phyloP scores from a whole-genome alignment of 148 eudicot genomes.

The Suaeda aralocaspica region DNA sequence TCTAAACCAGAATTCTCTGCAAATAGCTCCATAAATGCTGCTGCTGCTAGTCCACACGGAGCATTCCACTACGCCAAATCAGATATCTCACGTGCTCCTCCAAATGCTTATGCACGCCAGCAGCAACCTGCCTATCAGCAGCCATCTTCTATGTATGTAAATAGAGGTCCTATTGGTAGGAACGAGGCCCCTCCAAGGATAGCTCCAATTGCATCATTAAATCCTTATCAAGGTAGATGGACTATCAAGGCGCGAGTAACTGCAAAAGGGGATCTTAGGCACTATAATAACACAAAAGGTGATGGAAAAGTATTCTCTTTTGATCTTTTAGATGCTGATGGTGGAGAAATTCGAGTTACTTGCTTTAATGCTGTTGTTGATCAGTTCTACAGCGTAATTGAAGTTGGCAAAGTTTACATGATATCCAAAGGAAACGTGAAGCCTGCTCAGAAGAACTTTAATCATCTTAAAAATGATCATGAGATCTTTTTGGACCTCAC shows the following conservation, averaged over 20 bases:
- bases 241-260: conserved; percentile 96
- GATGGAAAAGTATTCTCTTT: conserved; percentile 92
- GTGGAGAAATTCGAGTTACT: conserved; percentile 87
- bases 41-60: conserved; percentile 19
- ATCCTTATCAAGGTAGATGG: conserved; percentile 90
- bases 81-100: conserved; percentile 36
- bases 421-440: conserved; percentile 75
- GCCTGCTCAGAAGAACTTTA: conserved; percentile 76
- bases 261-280: conserved; percentile 66
- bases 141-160: conserved; percentile 60
- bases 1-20: conserved; percentile 33
- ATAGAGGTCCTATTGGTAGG: conserved; percentile 72
- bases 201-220: conserved; percentile 74
- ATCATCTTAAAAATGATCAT: conserved; percentile 76
- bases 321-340: conserved; percentile 90
- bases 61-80: conserved; percentile 16
- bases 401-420: conserved; percentile 68
- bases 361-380: conserved; percentile 94
- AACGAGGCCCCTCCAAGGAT: conserved; percentile 84
- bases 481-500: conserved; percentile 64
- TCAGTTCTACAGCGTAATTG: conserved; percentile 64
- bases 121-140: conserved; percentile 55
- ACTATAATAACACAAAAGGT: conserved; percentile 64
- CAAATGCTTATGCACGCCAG: conserved; percentile 43
- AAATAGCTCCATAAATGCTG: conserved; percentile 24